Conservation (phyloP, 257 asterid genomes). For the Apocynum venetum region DNA sequence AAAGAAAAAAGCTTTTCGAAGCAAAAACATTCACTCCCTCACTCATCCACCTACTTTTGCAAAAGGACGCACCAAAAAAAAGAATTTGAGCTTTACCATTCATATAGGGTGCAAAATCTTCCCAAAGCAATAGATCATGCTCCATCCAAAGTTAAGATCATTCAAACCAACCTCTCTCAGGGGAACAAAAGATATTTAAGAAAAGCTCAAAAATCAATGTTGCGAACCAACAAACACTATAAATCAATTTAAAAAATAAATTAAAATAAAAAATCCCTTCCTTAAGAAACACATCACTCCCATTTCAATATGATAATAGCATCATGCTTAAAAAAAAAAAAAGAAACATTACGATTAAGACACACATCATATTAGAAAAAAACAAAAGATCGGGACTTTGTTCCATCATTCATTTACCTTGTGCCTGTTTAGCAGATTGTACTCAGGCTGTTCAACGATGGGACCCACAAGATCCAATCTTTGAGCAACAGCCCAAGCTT, state of each 20-base stretch:
- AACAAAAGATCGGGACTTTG: background rate
- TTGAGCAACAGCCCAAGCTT: conserved; percentile 90
- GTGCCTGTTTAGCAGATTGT: conserved; percentile 75
- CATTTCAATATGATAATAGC: background rate
- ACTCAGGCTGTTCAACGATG: conserved; percentile 95
- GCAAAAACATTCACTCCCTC: background rate
- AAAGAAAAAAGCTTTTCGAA: background rate
- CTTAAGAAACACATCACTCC: background rate
- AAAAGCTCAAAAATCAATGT: background rate
- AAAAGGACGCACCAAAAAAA: background rate
- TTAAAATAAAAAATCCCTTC: background rate
- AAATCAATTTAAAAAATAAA: background rate
- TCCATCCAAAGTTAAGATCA: background rate
- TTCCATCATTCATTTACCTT: conserved; percentile 43
- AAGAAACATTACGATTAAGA: background rate
- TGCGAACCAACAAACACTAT: background rate
- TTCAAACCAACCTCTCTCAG: background rate
- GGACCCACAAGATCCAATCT: conserved; percentile 93
- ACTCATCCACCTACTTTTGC: background rate
- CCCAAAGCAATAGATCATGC: background rate
- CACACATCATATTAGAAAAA: background rate
- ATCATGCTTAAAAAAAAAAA: background rate
- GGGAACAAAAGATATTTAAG: background rate
- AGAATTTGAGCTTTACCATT: background rate
- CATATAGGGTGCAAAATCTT: background rate